A percentile compares a stretch with the other conserved stretches of the same genome.
phyloP scores from a whole-genome alignment of 495 filamentous ascomycete species.

The Talaromyces wortmannii region DNA sequence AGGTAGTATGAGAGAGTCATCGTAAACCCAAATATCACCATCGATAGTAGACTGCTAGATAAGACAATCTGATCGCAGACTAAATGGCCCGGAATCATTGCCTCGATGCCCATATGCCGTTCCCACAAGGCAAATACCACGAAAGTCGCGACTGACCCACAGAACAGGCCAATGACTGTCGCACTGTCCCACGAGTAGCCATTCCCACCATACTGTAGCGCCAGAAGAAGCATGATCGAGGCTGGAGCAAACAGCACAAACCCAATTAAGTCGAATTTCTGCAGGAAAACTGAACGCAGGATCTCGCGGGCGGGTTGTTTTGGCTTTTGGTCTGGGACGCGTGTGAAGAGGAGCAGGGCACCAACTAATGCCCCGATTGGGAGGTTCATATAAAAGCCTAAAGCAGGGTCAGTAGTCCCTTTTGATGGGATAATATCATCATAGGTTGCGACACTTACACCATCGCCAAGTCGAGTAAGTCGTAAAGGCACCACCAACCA shows the following conservation, averaged over 20 bases:
- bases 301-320: conserved; percentile 17
- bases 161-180: conserved; percentile 36
- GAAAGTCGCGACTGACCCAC: conserved; percentile 28
- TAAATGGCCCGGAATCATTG: conserved; percentile 34
- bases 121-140: conserved; percentile 37
- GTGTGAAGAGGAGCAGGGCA: conserved; percentile 28
- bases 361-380: conserved; percentile 41
- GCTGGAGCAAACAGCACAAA: conserved; percentile 28
- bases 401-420: conserved; percentile 2
- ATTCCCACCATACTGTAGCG: conserved; percentile 30
- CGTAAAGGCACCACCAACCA: conserved; percentile 50
- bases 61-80: conserved; percentile 13
- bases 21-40: conserved; percentile 6
- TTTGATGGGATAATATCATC: background rate
- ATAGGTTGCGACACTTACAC: conserved; percentile 23
- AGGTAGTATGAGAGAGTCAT: conserved; percentile 14
- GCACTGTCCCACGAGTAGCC: conserved; percentile 31
- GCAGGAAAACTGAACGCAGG: background rate
- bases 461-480: conserved; percentile 39
- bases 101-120: conserved; percentile 31
- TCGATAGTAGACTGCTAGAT: conserved; percentile 6
- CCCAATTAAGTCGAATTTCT: conserved; percentile 27
- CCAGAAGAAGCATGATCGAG: conserved; percentile 31
- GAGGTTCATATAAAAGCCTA: conserved; percentile 51
- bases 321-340: conserved; percentile 26